These are phyloP conservation scores for Daedaleopsis sinensis DNA, from an alignment of 768 basidiomycete genomes.

Conservation along the genomic window DNA sequence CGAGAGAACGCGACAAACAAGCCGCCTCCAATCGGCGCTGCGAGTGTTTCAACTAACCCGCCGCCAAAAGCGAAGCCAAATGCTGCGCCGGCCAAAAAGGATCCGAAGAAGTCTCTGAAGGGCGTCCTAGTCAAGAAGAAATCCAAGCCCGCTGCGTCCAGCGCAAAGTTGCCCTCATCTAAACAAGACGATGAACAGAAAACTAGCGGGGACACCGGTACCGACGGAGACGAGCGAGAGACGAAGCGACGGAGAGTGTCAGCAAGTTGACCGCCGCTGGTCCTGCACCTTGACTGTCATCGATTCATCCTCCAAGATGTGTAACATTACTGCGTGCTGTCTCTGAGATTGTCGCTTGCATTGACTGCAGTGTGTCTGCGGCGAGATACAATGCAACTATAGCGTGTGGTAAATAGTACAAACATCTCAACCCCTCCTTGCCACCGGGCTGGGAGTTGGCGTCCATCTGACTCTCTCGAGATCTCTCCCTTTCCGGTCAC, in stretches of 20 bases:
- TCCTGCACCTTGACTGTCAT: not conserved
- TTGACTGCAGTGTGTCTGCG: not conserved
- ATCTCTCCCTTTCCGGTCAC: constrained; percentile 58
- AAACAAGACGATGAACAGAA: constrained; percentile 26
- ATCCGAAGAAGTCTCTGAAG: constrained; percentile 68
- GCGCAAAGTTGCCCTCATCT: constrained; percentile 6
- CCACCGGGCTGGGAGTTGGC: constrained; percentile 61
- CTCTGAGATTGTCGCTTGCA: too few species aligned
- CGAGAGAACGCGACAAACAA: constrained; percentile 48
- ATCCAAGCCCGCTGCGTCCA: constrained; percentile 40
- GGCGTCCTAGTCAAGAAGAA: constrained; percentile 85
- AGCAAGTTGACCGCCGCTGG: constrained; percentile 25
- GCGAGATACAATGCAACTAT: constrained; percentile 2
- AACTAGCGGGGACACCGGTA: constrained; percentile 3
- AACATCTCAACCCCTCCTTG: constrained; percentile 33
- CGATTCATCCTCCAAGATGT: not conserved
- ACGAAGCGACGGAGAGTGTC: constrained; percentile 64
- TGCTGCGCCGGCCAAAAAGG: constrained; percentile 53
- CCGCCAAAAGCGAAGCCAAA: constrained; percentile 26
- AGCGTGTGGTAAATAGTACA: not conserved
- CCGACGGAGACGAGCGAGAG: constrained; percentile 36
- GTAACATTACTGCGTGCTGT: not conserved
- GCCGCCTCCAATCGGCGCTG: constrained; percentile 37
- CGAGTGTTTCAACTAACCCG: constrained; percentile 30
- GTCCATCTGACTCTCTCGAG: constrained; percentile 76